Evolutionary conservation across 2,329 filamentous ascomycete genomes (phyloP), one percentile per base, ranked within the genome.

Genomic region (Xylariaceae sp.): DNA sequence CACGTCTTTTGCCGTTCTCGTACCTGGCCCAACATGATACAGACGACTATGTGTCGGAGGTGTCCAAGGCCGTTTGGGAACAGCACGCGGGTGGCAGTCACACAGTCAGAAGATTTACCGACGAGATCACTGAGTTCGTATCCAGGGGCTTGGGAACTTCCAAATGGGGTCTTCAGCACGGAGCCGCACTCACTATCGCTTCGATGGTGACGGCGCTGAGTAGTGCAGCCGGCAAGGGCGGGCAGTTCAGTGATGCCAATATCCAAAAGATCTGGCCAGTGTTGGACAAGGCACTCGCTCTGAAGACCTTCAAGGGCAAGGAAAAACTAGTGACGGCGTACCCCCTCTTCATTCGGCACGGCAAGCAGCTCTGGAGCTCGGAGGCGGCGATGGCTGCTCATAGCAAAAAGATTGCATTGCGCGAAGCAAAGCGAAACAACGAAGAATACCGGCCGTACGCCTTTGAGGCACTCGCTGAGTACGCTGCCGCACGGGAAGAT

Each of bases 251-350:
- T 40, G 66, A 71, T 13, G 52, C 67, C 3, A 76, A 79, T 25
- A 67, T 84, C 13, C 65, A 70, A 44, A 63, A 64, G 12, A 65
- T 95, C 15, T 98, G 90, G 90, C 85, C 85, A 0, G 74, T 81
- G 2, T 68, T 94, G 30, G 86, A 95, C 43, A 86, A 83, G 51
- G 78, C 85, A 2, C 62, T 96, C 25, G 75, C 77, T 3, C 77
- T 94, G 10, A 96, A 95, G 68, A 94, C 89, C 1, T 98, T 94
- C 69, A 73, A 83, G 1, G 87, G 87, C 15, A 98, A 98, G 55
- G 88, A 95, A 59, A 79, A 77, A 45, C 75, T 98, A 19, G 67
- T 96, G 3, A 71, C 78, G 27, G 80, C 84, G 5, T 87, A 92
- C 56, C 81, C 87, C 4, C 73, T 77, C 37, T 92, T 96, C 48